Base-by-base conservation (phyloP, 2,329 filamentous ascomycete genomes). In the Periglandula ipomoeae region DNA sequence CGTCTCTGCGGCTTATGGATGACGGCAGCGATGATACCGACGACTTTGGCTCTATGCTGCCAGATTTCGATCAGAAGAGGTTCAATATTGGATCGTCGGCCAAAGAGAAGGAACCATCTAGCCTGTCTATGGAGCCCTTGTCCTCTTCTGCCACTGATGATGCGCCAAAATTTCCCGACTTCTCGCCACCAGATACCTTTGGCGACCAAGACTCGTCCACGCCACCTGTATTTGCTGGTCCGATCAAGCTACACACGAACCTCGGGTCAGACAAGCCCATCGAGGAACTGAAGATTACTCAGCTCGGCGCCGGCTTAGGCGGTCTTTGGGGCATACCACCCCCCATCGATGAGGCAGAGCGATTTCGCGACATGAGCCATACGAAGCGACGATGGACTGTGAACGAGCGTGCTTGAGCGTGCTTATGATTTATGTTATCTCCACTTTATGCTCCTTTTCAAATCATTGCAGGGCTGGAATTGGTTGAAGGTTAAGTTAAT, bases 351-450 rank as follows among this genome's bases (percentile, higher is more conserved):
- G 67, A 73, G 38, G 70, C 69, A 1, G 75, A 78, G 47, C 65
- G 63, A 26, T 61, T 68, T 26, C 65, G 72, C 6, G 76, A 79
- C 49, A 50, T 69, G 49, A 70, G 66, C 30, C 64, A 68, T 19
- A 64, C 68, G 1, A 80, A 79, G 62, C 62, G 76, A 46, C 67
- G 76, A 22, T 81, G 77, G 77, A 78, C 76, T 20, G 70, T 79
- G 4, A 78, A 70, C 41, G 76, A 80, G 55, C 68, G 64, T 48
- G 58, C 56, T 43, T 60, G 50, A 51, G 23, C 22, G n/a, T 4
- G 5, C 11, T 42, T 22, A 48, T 32, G 42, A 7, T 39, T 27
- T 26, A 42, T 47, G 17, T 27, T 44, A 42, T 15, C 43, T 47
- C 27, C 15, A 10, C 20, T 39, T 15, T 4, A 24, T 11, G 30